phyloP scores from a whole-genome alignment of 306 rosid species.

The Hippophae tibetana region DNA sequence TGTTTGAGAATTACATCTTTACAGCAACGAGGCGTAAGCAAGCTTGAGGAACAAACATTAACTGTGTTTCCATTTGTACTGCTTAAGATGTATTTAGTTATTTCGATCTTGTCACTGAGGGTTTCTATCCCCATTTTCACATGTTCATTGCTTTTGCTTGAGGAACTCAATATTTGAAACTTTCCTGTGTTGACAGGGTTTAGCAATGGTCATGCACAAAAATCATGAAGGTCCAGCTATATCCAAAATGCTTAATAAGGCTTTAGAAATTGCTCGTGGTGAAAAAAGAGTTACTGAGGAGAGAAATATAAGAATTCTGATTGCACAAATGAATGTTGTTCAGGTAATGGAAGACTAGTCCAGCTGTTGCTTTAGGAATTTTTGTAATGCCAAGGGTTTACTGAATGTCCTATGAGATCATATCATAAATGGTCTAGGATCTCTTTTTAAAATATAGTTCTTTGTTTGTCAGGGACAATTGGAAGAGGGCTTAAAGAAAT shows the following conservation, averaged over 20 bases:
- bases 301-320: slow-evolving; percentile 76
- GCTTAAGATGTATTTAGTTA: slow-evolving; percentile 2
- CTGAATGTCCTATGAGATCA: slow-evolving; percentile 12
- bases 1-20: no score
- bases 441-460: not conserved
- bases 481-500: slow-evolving; percentile 59
- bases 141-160: not conserved
- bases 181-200: slow-evolving; percentile 46
- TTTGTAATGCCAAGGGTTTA: slow-evolving; percentile 1
- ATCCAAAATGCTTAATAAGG: slow-evolving; percentile 61
- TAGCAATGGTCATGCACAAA: slow-evolving; percentile 85
- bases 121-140: not conserved
- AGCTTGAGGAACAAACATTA: not conserved
- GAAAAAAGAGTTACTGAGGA: slow-evolving; percentile 64
- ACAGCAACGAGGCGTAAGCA: not conserved
- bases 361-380: not conserved
- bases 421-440: not conserved
- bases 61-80: not conserved
- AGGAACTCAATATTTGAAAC: slow-evolving; percentile 1
- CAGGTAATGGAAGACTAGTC: slow-evolving; percentile 37
- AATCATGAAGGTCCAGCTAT: slow-evolving; percentile 66
- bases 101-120: not conserved
- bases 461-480: slow-evolving; percentile 58
- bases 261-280: slow-evolving; percentile 47
- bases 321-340: slow-evolving; percentile 78